phyloP scores from a whole-genome alignment of 768 basidiomycete genomes.

The Russula sp. region DNA sequence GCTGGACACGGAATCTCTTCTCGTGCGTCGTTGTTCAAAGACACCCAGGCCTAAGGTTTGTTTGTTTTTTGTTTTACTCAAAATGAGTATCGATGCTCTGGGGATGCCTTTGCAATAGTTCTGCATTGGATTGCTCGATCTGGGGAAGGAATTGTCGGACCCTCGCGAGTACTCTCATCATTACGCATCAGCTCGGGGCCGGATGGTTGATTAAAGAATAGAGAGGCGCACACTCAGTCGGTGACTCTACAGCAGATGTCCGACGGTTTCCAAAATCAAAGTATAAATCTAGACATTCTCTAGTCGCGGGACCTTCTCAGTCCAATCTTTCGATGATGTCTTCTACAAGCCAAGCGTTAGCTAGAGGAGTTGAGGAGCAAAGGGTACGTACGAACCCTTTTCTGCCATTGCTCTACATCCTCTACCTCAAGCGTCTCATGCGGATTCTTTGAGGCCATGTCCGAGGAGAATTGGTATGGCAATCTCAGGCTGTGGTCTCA shows the following conservation, averaged over 20 bases:
- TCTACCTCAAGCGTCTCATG: slow-evolving; percentile 16
- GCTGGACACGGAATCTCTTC: slow-evolving; percentile 20
- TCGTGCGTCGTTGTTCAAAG: slow-evolving; percentile 24
- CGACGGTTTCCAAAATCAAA: slow-evolving; percentile 27
- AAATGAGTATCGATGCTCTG: slow-evolving; percentile 51
- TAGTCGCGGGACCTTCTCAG: slow-evolving; percentile 8
- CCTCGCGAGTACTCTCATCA: slow-evolving; percentile 52
- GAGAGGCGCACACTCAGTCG: slow-evolving; percentile 22
- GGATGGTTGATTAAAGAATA: neutral
- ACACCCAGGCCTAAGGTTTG: slow-evolving; percentile 28
- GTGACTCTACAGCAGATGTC: slow-evolving; percentile 24
- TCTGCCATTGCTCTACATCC: slow-evolving; percentile 15
- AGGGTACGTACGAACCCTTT: slow-evolving; percentile 23
- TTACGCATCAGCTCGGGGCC: neutral
- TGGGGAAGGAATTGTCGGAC: slow-evolving; percentile 63
- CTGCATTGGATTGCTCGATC: slow-evolving; percentile 57
- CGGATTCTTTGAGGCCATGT: slow-evolving; percentile 1
- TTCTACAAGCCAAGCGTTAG: slow-evolving; percentile 12
- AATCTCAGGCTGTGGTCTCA: too few relatives aligned
- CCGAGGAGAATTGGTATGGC: too few relatives aligned
- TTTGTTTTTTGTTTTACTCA: neutral
- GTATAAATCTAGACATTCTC: neutral
- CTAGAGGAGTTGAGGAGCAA: neutral
- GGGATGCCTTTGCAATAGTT: slow-evolving; percentile 45
- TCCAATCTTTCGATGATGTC: slow-evolving; percentile 21